phyloP scores from a whole-genome alignment of 192 early-diverging fungal genomes.

The Mortierella hygrophila region DNA sequence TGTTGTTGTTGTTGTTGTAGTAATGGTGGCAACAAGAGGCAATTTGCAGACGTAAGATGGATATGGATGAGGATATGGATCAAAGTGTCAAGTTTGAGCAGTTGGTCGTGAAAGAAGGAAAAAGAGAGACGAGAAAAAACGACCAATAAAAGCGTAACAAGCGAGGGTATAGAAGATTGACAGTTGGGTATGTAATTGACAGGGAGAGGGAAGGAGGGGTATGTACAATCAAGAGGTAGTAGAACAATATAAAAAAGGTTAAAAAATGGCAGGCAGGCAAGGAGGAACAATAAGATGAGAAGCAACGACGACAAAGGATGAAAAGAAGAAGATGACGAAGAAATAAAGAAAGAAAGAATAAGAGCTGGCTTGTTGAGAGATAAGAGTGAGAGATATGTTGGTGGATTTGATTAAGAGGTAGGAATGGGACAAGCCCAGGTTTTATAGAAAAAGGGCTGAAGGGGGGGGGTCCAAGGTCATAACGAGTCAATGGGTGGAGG shows the following conservation, averaged over 20 bases:
- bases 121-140: background rate
- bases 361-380: background rate
- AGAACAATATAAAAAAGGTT: background rate
- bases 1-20: background rate
- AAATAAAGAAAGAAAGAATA: background rate
- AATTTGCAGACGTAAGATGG: background rate
- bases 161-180: background rate
- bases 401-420: background rate
- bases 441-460: background rate
- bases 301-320: too few relatives aligned
- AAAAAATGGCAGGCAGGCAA: background rate
- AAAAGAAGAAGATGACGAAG: background rate
- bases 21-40: conserved; percentile 1
- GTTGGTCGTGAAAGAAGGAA: background rate
- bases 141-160: background rate
- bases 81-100: background rate
- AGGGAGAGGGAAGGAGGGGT: background rate
- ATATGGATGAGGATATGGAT: background rate
- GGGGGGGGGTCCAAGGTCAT: background rate
- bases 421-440: background rate
- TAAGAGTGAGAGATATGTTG: background rate
- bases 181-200: background rate
- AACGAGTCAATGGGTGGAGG: background rate
- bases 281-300: background rate
- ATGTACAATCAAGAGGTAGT: background rate